Conservation (phyloP, 352 stramenopile species). For the Pythium monospermum region DNA sequence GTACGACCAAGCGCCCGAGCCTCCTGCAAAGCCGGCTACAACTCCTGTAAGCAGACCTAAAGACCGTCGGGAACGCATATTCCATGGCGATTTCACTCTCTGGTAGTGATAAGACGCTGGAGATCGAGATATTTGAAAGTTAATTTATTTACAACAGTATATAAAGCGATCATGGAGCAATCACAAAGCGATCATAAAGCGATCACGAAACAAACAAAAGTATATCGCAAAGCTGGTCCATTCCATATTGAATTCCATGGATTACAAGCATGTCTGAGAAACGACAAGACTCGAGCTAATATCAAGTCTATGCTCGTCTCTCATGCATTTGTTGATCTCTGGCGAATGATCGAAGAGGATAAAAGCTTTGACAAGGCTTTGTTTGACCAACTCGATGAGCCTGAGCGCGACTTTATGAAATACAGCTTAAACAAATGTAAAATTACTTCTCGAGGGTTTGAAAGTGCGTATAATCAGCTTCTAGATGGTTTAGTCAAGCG, state of each 20-base stretch:
- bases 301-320: constrained; percentile 15
- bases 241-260: constrained; percentile 16
- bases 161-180: constrained; percentile 11
- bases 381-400: constrained; percentile 15
- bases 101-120: constrained; percentile 10
- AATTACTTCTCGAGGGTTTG: constrained; percentile 16
- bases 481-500: constrained; percentile 14
- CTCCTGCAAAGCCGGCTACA: background rate
- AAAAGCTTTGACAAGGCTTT: constrained; percentile 15
- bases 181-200: too few relatives aligned
- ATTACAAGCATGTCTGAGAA: constrained; percentile 9
- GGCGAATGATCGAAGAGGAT: constrained; percentile 14
- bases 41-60: background rate
- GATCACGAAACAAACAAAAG: constrained; percentile 8
- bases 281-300: background rate
- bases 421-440: constrained; percentile 18
- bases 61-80: constrained; percentile 14
- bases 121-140: constrained; percentile 19
- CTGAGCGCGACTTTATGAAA: constrained; percentile 17
- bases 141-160: constrained; percentile 14
- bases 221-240: constrained; percentile 12
- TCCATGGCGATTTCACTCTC: constrained; percentile 15
- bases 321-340: constrained; percentile 22
- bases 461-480: constrained; percentile 14
- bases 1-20: constrained; percentile 6